A percentile compares a stretch with the other conserved stretches of the same genome.
These are phyloP conservation scores for Cladorrhinum sp. DNA, from an alignment of 2,329 filamentous ascomycete species.

Conservation along the genomic window DNA sequence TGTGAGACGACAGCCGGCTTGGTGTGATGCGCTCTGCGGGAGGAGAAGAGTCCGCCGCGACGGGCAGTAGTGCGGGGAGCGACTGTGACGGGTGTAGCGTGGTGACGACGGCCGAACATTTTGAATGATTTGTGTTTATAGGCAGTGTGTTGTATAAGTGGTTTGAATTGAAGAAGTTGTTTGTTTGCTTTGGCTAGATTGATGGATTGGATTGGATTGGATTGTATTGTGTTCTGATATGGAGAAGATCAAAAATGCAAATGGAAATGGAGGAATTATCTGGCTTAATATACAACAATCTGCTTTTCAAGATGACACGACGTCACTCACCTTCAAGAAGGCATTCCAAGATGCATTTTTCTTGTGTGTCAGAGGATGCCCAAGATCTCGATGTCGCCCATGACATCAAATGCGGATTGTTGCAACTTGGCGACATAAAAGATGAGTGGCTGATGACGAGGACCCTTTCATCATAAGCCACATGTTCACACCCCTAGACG, in stretches of 20 bases:
- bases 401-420: slow-evolving; percentile 1
- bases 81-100: slow-evolving; percentile 1
- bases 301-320: neutral
- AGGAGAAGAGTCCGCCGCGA: slow-evolving; percentile 12
- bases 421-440: neutral
- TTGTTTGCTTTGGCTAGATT: neutral
- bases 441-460: neutral
- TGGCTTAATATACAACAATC: neutral
- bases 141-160: neutral
- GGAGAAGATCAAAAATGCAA: neutral
- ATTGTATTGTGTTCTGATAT: slow-evolving; percentile 1
- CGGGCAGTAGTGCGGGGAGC: slow-evolving; percentile 7
- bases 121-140: neutral
- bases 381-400: neutral
- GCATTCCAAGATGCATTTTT: neutral
- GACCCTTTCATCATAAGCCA: neutral
- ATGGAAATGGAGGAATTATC: neutral
- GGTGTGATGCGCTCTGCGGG: neutral
- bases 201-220: neutral
- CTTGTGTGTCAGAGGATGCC: neutral
- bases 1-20: neutral
- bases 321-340: neutral
- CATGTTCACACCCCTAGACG: neutral
- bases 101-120: slow-evolving; percentile 14
- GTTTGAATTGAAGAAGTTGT: neutral